Evolutionary conservation across 2,329 filamentous ascomycete genomes (phyloP).

Genomic region (Westerdykella sp.): DNA sequence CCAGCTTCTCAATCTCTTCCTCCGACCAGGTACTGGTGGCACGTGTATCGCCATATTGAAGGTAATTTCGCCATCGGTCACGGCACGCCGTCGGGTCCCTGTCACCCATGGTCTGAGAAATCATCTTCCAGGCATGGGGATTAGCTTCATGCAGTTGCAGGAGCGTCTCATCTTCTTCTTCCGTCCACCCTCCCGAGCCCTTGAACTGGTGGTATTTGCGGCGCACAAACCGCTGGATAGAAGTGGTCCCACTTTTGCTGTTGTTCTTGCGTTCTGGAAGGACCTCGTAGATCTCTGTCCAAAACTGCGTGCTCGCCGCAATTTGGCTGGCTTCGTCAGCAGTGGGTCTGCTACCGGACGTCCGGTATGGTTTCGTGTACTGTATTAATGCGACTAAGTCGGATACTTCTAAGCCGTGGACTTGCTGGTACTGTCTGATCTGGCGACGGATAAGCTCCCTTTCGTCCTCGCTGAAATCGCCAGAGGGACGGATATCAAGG

Average conservation of each 20-base stretch:
- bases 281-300: constrained; percentile 26
- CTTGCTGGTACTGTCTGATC: constrained; percentile 16
- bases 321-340: background rate
- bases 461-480: constrained; percentile 17
- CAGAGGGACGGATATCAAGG: constrained; percentile 10
- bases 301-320: constrained; percentile 13
- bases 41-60: constrained; percentile 52
- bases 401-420: constrained; percentile 8
- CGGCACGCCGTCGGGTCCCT: constrained; percentile 61
- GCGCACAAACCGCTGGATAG: constrained; percentile 45
- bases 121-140: constrained; percentile 55
- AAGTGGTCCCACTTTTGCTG: constrained; percentile 6
- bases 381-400: constrained; percentile 21
- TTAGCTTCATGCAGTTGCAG: constrained; percentile 42
- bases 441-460: constrained; percentile 20
- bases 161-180: constrained; percentile 54
- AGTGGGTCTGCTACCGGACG: constrained; percentile 1
- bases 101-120: constrained; percentile 54
- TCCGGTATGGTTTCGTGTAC: constrained; percentile 1
- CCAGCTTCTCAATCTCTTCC: constrained; percentile 53
- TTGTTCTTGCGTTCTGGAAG: constrained; percentile 27
- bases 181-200: constrained; percentile 51
- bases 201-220: constrained; percentile 61
- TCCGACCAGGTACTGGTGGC: constrained; percentile 54
- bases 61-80: constrained; percentile 64